Base-by-base conservation (phyloP, 2,329 filamentous ascomycete species). In the Colletotrichum sublineola region DNA sequence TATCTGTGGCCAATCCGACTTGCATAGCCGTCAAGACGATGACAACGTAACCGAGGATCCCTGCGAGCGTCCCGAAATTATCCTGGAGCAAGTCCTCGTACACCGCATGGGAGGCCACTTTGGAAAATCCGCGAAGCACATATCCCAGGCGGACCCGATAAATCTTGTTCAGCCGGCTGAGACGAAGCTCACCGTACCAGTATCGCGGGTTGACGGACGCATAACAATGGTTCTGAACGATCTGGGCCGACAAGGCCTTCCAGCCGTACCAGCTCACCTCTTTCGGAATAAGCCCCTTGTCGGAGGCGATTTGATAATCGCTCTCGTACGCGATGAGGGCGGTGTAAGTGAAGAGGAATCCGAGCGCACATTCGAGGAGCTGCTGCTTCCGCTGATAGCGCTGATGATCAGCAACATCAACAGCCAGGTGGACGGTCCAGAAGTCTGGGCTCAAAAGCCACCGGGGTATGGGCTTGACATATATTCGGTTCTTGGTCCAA, bases 11-110 rank as follows among this genome's bases (percentile, higher is more conserved):
- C 14, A 87, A 76, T 0, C 83, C 84, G 15, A 87, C 84, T 77
- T 88, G 86, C 83, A 88, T 85, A 0, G 86, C 86, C 3, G 83
- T 83, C 42, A 88, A 78, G 24, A 86, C 79, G 20, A 88, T 74
- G 50, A 81, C 82, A 29, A 86, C 75, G 73, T 84, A 87, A 71
- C 71, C 71, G 15, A 73, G 71, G 4, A 71, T 48, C 48, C 62
- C 71, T 31, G 67, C 67, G 33, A 73, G 52, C 42, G 63, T 62
- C 18, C 55, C 67, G 29, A 73, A 73, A 36, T 73, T 73, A 18
- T 73, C 71, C 55, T 57, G 67, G 6, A 73, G 33, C 57, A 73
- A 53, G 24, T 73, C 71, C 56, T 71, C 71, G 40, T 73, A 73
- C 5, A 73, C 56, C n/a, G 71, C 68, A n/a, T 71, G 67, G 1